Evolutionary conservation across 2,329 filamentous ascomycete genomes (phyloP).

Genomic region (Fusarium nygamai): DNA sequence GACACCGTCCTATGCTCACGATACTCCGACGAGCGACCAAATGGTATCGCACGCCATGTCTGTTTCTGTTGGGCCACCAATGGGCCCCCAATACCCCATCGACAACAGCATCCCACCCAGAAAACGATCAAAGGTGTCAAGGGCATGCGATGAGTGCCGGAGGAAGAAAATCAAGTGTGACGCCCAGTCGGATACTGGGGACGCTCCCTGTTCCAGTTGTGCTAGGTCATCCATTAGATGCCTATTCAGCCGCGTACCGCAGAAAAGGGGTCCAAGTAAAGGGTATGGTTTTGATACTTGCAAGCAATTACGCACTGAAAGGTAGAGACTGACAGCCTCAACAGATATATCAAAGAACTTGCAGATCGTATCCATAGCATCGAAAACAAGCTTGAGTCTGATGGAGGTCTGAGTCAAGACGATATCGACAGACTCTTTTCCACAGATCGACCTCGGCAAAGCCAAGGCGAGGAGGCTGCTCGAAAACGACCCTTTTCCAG

Average conservation of each 20-base stretch:
- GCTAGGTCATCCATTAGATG: conserved; percentile 79
- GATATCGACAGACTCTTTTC: conserved; percentile 57
- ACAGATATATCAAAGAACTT: conserved; percentile 90
- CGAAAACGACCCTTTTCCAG: conserved; percentile 61
- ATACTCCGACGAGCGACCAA: conserved; percentile 49
- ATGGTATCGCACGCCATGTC: conserved; percentile 51
- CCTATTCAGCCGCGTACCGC: conserved; percentile 86
- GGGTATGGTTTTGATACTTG: conserved; percentile 62
- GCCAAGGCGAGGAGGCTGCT: conserved; percentile 44
- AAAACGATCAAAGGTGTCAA: conserved; percentile 86
- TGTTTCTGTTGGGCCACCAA: conserved; percentile 49
- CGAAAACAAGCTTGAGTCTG: conserved; percentile 77
- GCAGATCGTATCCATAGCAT: conserved; percentile 85
- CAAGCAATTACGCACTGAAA: neutral
- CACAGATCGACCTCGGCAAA: conserved; percentile 48
- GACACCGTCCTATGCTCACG: conserved; percentile 51
- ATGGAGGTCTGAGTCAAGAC: conserved; percentile 56
- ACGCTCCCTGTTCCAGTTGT: conserved; percentile 83
- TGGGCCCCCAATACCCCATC: conserved; percentile 52
- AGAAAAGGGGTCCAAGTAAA: conserved; percentile 90
- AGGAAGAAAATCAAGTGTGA: conserved; percentile 93
- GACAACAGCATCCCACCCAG: conserved; percentile 72
- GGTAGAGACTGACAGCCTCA: conserved; percentile 13
- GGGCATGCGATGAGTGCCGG: conserved; percentile 89
- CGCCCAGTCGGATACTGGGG: conserved; percentile 76